Conservation (phyloP, 164 flowering plant genomes). For the Santalum album region DNA sequence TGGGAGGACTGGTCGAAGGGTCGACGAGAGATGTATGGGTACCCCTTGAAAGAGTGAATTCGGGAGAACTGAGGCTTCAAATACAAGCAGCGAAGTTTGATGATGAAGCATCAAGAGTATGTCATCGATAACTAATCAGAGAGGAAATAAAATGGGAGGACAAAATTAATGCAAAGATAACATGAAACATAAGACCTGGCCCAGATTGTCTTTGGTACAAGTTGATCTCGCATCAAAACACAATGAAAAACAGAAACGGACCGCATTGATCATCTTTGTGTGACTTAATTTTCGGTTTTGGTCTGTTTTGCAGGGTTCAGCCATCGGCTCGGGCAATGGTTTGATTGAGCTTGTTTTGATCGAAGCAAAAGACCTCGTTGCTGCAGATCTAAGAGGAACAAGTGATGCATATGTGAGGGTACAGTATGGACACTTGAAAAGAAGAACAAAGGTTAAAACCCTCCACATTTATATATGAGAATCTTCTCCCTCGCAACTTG, state of each 20-base stretch:
- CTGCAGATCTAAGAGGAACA: constrained; percentile 88
- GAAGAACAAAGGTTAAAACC: constrained; percentile 76
- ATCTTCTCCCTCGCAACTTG: not conserved
- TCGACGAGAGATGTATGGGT: constrained; percentile 67
- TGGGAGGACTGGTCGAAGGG: constrained; percentile 83
- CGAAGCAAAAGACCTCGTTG: constrained; percentile 79
- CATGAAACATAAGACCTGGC: too few species aligned
- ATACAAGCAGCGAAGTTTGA: constrained; percentile 52
- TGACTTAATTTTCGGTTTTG: not conserved
- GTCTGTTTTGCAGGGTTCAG: constrained; percentile 24
- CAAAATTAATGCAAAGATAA: too few species aligned
- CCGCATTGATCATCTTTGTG: too few species aligned
- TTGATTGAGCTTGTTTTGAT: constrained; percentile 80
- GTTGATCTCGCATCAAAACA: too few species aligned
- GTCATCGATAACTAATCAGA: too few species aligned
- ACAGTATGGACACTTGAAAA: constrained; percentile 73
- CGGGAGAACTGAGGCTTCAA: constrained; percentile 80
- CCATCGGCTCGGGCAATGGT: constrained; percentile 36
- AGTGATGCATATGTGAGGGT: constrained; percentile 92
- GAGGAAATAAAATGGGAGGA: too few species aligned
- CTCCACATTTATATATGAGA: not conserved
- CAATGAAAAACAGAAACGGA: too few species aligned
- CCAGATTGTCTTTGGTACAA: too few species aligned
- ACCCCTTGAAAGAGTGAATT: constrained; percentile 83
- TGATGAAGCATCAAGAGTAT: constrained; percentile 52